These are phyloP conservation scores for Syncephalastrum racemosum DNA, from an alignment of 371 early-diverging fungal genomes.

Conservation along the genomic window DNA sequence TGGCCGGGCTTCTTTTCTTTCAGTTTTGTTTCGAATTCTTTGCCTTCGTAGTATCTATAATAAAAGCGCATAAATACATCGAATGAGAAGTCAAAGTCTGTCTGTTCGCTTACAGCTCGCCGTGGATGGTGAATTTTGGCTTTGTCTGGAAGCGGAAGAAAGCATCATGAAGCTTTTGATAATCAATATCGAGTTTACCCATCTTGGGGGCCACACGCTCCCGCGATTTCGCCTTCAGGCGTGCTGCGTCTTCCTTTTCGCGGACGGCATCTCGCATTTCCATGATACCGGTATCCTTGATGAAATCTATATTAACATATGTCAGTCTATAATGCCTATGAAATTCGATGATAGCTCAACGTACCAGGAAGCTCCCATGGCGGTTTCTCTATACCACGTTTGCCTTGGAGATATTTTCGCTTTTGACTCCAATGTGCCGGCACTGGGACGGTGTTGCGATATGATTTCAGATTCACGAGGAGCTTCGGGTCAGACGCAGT, in stretches of 20 bases:
- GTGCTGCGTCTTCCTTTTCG: conserved; percentile 80
- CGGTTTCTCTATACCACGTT: conserved; percentile 93
- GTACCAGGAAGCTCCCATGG: conserved; percentile 92
- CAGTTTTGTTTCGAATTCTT: conserved; percentile 90
- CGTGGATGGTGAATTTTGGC: conserved; percentile 79
- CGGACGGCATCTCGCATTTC: conserved; percentile 90
- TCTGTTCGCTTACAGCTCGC: conserved; percentile 71
- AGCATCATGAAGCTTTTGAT: conserved; percentile 95
- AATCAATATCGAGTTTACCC: conserved; percentile 95
- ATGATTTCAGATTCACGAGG: conserved; percentile 88
- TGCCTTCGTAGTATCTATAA: conserved; percentile 92
- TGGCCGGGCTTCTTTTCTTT: conserved; percentile 91
- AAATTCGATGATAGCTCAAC: neutral
- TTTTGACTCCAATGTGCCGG: conserved; percentile 97
- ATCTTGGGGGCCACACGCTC: conserved; percentile 93
- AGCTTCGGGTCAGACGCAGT: conserved; percentile 90
- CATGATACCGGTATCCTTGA: conserved; percentile 96
- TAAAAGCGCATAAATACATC: conserved; percentile 7
- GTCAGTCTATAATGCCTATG: neutral
- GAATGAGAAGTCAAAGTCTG: neutral
- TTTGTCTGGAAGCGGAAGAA: conserved; percentile 96
- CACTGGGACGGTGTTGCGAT: conserved; percentile 93
- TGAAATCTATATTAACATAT: conserved; percentile 67
- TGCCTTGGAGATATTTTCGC: conserved; percentile 93
- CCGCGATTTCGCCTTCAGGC: conserved; percentile 83